Percentiles rank a stretch among this genome's conserved stretches.
Conservation (phyloP, 257 asterid genomes). For the Paraleonurus japonicus region DNA sequence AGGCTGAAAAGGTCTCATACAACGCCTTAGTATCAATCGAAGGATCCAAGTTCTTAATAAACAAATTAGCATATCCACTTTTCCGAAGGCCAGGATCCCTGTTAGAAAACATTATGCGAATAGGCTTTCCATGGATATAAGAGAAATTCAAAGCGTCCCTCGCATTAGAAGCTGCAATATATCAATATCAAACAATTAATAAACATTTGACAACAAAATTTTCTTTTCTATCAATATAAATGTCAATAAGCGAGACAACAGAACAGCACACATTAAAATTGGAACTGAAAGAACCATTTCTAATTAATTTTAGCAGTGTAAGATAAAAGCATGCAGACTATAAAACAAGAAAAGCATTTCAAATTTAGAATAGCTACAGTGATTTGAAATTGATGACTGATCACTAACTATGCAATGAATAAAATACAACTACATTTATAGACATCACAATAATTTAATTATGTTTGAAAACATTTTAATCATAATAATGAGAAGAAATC, state of each 20-base stretch:
- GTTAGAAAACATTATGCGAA: conserved; percentile 81
- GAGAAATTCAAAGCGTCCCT: conserved; percentile 66
- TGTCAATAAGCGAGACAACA: neutral
- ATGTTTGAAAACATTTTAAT: neutral
- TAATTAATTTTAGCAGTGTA: neutral
- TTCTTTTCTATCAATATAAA: neutral
- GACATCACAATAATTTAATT: neutral
- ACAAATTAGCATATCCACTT: conserved; percentile 69
- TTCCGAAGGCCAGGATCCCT: conserved; percentile 77
- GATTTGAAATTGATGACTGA: neutral
- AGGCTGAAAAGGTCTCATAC: conserved; percentile 61
- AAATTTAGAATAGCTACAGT: neutral
- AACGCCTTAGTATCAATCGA: conserved; percentile 68
- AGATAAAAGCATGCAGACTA: neutral
- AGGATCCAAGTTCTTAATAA: conserved; percentile 68
- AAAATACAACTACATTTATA: neutral
- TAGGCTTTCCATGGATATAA: conserved; percentile 61
- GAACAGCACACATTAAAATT: neutral
- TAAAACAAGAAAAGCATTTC: neutral
- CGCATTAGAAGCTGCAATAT: conserved; percentile 65
- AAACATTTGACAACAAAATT: neutral
- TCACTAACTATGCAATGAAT: neutral
- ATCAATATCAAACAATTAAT: conserved; percentile 3
- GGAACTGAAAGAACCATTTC: neutral
- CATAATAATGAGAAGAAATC: neutral